phyloP scores from a whole-genome alignment of 2,329 filamentous ascomycete genomes.

The Plectosphaerella plurivora region DNA sequence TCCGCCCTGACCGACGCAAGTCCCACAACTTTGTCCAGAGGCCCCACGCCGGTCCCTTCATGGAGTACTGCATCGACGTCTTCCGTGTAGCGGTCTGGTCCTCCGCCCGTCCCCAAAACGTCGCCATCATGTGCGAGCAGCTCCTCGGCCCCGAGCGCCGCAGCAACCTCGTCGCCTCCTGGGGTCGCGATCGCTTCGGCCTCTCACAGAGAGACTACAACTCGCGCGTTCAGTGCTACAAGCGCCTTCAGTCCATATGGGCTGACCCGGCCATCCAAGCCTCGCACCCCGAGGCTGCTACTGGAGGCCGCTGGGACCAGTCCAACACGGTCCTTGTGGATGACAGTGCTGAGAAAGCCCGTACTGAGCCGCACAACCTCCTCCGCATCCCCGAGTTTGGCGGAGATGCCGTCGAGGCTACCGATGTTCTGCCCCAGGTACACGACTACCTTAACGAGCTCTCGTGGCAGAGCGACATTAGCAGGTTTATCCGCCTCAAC shows the following conservation, averaged over 20 bases:
- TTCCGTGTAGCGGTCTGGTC: slow-evolving; percentile 90
- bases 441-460: slow-evolving; percentile 58
- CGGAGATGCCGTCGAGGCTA: slow-evolving; percentile 34
- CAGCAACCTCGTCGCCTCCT: slow-evolving; percentile 59
- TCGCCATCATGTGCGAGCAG: slow-evolving; percentile 59
- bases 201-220: slow-evolving; percentile 62
- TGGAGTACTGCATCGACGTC: slow-evolving; percentile 67
- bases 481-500: slow-evolving; percentile 48
- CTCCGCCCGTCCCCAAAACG: slow-evolving; percentile 72
- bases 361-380: slow-evolving; percentile 78
- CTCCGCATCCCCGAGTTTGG: slow-evolving; percentile 76
- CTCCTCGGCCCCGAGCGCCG: slow-evolving; percentile 55
- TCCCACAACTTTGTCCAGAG: slow-evolving; percentile 56
- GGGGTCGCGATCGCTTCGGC: slow-evolving; percentile 74
- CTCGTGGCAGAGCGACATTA: slow-evolving; percentile 54
- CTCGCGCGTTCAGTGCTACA: slow-evolving; percentile 80
- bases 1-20: slow-evolving; percentile 53
- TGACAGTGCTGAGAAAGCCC: slow-evolving; percentile 76
- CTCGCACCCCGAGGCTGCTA: slow-evolving; percentile 36
- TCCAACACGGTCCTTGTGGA: slow-evolving; percentile 87
- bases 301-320: slow-evolving; percentile 63
- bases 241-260: slow-evolving; percentile 76
- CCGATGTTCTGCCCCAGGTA: slow-evolving; percentile 49
- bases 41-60: slow-evolving; percentile 63
- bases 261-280: slow-evolving; percentile 33